Base-by-base conservation (phyloP, 75 land plant genomes). In the Sequoiadendron giganteum region DNA sequence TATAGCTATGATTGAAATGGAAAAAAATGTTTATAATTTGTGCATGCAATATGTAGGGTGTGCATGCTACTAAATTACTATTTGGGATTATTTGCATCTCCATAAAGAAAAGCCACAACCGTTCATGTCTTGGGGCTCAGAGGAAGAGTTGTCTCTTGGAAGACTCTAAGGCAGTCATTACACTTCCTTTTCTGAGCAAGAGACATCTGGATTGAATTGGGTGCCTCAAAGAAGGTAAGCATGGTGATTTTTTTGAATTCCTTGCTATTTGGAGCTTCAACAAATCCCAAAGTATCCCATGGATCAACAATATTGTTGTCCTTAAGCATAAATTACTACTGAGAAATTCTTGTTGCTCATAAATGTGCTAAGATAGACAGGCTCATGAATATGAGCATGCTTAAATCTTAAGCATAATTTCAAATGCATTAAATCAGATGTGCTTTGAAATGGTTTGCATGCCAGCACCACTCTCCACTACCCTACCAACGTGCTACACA, bases 71-170 rank as follows among this genome's bases (percentile, higher is more conserved):
- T 49, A 5, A 0, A 47, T 0, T 68, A 68, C 30, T 5, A n/a
- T 70, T 25, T 70, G n/a, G 38, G 38, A 0, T 36, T 36, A 0
- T 36, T 0, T 36, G 38, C 38, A 36, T 36, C 38, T 36, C 38
- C 38, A 36, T 36, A 36, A 36, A 36, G 38, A 36, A 36, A 36
- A 36, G 38, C 38, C 38, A 36, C 38, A 36, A 36, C 38, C 38
- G 32, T 70, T 90, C 87, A 91, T n/a, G 92, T 92, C 84, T 86
- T 91, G 14, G 94, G 94, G 88, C 95, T 93, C 83, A 89, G 86
- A 15, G 94, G 87, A 32, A 91, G 91, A 11, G 99, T 93, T 49
- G 96, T 97, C 70, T 96, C 98, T 75, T 93, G 92, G 85, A 97
- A 97, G 49, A 95, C 95, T 85, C 85, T 94, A 19, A 96, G 91